These are phyloP conservation scores for Cladosporium sp. DNA, from an alignment of 2,329 filamentous ascomycete species.

Conservation along the genomic window DNA sequence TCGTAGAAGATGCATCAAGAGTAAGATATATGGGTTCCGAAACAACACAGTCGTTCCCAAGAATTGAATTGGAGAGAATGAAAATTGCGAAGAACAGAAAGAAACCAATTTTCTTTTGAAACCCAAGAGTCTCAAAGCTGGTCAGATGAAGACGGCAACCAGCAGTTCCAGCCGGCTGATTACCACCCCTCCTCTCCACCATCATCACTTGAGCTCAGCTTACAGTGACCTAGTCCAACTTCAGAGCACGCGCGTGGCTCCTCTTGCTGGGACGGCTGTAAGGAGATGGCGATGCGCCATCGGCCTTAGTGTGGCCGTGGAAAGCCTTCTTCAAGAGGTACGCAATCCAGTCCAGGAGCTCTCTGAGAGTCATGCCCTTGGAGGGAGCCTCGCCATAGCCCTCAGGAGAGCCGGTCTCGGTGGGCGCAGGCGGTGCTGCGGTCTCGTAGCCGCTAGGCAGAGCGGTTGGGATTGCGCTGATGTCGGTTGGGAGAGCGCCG, in stretches of 20 bases:
- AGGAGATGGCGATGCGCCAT: background rate
- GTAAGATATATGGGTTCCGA: no score
- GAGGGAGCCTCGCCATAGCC: background rate
- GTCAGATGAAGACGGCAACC: background rate
- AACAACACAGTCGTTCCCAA: no score
- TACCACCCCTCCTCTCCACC: background rate
- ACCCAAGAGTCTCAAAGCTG: background rate
- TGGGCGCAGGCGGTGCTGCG: conserved; percentile 9
- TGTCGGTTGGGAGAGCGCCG: conserved; percentile 15
- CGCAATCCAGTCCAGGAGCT: conserved; percentile 23
- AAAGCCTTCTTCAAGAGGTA: conserved; percentile 15
- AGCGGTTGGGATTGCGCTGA: conserved; percentile 15
- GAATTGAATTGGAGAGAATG: no score
- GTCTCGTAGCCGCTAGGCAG: conserved; percentile 16
- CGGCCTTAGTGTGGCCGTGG: conserved; percentile 3
- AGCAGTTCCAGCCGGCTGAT: background rate
- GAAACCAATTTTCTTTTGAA: background rate
- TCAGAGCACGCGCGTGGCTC: conserved; percentile 7
- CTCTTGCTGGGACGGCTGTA: background rate
- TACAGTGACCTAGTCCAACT: background rate
- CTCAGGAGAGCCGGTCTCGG: conserved; percentile 9
- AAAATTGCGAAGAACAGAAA: no score
- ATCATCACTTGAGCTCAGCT: background rate
- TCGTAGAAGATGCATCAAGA: no score
- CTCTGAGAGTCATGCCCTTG: conserved; percentile 17